A percentile compares a stretch with the other conserved stretches of the same genome.
These are phyloP conservation scores for Atkinsonella hypoxylon DNA, from an alignment of 2,329 filamentous ascomycete genomes.

Conservation along the genomic window DNA sequence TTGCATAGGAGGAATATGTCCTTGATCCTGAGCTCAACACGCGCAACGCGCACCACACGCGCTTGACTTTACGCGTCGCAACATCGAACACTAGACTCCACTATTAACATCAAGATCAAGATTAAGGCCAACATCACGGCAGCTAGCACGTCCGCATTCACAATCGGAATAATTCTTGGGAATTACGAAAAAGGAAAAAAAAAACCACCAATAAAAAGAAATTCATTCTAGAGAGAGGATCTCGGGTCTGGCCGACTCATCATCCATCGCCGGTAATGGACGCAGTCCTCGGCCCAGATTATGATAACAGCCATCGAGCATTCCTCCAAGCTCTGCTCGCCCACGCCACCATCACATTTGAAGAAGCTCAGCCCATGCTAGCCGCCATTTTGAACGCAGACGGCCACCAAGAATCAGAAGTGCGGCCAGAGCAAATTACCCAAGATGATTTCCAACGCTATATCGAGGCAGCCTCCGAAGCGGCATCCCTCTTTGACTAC, in stretches of 20 bases:
- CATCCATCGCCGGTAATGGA: constrained; percentile 10
- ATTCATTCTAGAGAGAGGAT: too few species aligned
- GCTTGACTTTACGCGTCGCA: background rate
- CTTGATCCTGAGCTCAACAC: too few species aligned
- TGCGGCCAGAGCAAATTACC: constrained; percentile 51
- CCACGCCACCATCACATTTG: constrained; percentile 62
- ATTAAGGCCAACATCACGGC: background rate
- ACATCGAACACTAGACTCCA: background rate
- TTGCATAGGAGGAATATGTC: too few species aligned
- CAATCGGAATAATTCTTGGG: background rate
- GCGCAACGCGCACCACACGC: too few species aligned
- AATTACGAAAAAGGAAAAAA: too few species aligned
- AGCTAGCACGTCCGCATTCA: background rate
- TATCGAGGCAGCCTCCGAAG: constrained; percentile 57
- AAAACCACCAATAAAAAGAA: too few species aligned
- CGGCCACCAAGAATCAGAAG: constrained; percentile 21
- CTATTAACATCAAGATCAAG: background rate
- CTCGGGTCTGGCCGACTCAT: background rate
- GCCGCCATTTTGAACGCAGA: constrained; percentile 60
- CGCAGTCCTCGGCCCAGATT: constrained; percentile 23
- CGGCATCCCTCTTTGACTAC: constrained; percentile 70
- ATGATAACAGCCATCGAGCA: constrained; percentile 61
- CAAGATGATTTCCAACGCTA: constrained; percentile 55
- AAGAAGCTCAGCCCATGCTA: constrained; percentile 61
- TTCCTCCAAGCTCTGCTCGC: constrained; percentile 85